Conservation (phyloP, 208 protist genomes). For the Wallacemonas sp. region DNA sequence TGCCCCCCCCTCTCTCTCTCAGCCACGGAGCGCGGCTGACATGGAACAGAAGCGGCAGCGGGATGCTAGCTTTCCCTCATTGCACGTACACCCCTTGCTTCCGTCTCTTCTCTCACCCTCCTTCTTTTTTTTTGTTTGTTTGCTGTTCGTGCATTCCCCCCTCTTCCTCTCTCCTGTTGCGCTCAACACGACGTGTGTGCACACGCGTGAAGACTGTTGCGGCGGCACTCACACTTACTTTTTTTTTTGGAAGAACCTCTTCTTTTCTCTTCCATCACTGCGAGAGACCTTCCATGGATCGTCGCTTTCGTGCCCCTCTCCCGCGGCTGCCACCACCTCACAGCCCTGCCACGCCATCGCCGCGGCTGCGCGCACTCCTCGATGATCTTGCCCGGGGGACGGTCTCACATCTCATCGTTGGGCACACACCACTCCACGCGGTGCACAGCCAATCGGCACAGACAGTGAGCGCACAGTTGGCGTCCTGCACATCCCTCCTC, state of each 20-base stretch:
- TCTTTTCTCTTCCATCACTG: neutral
- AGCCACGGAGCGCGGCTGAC: too few species aligned
- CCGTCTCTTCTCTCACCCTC: neutral
- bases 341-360: neutral
- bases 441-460: slow-evolving; percentile 39
- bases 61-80: too few species aligned
- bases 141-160: neutral
- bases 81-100: too few species aligned
- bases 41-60: too few species aligned
- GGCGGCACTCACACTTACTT: too few species aligned
- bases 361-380: neutral
- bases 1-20: too few species aligned
- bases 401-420: slow-evolving; percentile 36
- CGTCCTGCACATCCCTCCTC: slow-evolving; percentile 32
- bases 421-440: slow-evolving; percentile 44
- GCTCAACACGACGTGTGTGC: too few species aligned
- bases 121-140: neutral
- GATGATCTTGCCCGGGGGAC: slow-evolving; percentile 19
- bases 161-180: neutral
- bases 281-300: neutral
- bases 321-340: neutral
- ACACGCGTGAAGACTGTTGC: too few species aligned
- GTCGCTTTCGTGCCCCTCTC: neutral
- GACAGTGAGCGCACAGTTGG: slow-evolving; percentile 36
- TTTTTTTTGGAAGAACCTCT: neutral